phyloP scores from a whole-genome alignment of 768 basidiomycete genomes.

The Tephrocybe sp. region DNA sequence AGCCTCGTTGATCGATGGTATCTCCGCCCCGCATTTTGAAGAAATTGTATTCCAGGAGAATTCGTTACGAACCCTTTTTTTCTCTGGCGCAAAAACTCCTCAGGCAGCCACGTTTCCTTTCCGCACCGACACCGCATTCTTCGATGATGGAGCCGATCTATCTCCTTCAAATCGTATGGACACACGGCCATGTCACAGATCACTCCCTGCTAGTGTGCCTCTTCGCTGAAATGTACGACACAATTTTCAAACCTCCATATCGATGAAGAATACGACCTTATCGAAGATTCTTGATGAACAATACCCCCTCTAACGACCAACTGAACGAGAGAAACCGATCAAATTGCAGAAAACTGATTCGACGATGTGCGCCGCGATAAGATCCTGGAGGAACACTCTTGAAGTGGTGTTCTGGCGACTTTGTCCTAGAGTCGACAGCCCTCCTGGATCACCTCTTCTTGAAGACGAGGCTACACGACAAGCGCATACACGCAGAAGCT shows the following conservation, averaged over 20 bases:
- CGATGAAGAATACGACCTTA: conserved; percentile 27
- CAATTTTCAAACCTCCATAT: conserved; percentile 22
- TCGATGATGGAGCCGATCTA: conserved; percentile 24
- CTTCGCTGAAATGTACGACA: conserved; percentile 20
- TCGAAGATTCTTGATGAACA: conserved; percentile 43
- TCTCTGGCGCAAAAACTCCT: conserved; percentile 15
- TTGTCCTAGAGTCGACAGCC: conserved; percentile 12
- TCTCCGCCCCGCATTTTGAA: conserved; percentile 28
- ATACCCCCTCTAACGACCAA: conserved; percentile 16
- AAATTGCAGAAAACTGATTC: conserved; percentile 13
- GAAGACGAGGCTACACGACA: conserved; percentile 14
- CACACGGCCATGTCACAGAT: conserved; percentile 10
- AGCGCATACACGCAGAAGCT: conserved; percentile 9
- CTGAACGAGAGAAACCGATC: conserved; percentile 1
- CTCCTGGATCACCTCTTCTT: conserved; percentile 13
- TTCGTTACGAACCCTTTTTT: conserved; percentile 17
- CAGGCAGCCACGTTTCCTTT: conserved; percentile 26
- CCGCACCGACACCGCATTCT: conserved; percentile 21
- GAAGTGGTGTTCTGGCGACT: conserved; percentile 13
- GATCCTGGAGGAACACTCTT: conserved; percentile 7
- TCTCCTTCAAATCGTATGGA: conserved; percentile 17
- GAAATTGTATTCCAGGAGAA: conserved; percentile 34
- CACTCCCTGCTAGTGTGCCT: conserved; percentile 7
- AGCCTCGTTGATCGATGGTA: conserved; percentile 49
- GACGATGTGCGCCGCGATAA: conserved; percentile 18